Conservation (phyloP, 1,284 basidiomycete genomes). For the Microbotryomycetes sp. region DNA sequence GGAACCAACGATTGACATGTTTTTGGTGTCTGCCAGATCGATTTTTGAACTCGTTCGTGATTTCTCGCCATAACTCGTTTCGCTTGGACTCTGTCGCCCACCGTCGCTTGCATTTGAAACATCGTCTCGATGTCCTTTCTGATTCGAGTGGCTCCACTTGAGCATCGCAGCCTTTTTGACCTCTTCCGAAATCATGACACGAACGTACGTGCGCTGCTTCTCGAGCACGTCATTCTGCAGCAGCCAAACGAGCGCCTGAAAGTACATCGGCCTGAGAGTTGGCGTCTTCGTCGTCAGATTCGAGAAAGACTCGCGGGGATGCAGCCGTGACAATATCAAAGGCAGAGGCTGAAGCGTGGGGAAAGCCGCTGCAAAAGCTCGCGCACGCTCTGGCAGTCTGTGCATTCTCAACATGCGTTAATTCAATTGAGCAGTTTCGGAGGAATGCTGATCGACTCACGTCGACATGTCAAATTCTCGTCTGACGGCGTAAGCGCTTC, state of each 20-base stretch:
- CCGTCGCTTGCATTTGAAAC: background rate
- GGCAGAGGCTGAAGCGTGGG: conserved; percentile 64
- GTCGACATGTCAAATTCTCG: conserved; percentile 32
- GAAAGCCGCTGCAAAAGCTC: conserved; percentile 62
- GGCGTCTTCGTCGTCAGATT: conserved; percentile 51
- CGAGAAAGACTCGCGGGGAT: conserved; percentile 64
- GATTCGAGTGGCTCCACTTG: conserved; percentile 44
- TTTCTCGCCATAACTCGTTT: conserved; percentile 3
- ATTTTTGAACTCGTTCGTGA: conserved; percentile 1
- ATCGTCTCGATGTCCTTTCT: background rate
- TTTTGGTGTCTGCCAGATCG: conserved; percentile 9
- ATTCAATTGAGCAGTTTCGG: background rate
- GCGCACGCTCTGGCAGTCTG: conserved; percentile 9
- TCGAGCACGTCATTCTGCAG: conserved; percentile 76
- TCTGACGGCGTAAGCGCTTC: conserved; percentile 63
- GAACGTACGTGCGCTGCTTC: conserved; percentile 75
- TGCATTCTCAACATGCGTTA: background rate
- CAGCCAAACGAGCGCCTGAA: conserved; percentile 85
- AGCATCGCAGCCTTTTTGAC: conserved; percentile 52
- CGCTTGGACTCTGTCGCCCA: background rate
- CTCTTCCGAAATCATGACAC: conserved; percentile 67
- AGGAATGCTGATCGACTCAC: conserved; percentile 5
- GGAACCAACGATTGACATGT: conserved; percentile 12
- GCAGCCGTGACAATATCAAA: conserved; percentile 62
- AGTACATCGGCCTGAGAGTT: conserved; percentile 61